phyloP scores from a whole-genome alignment of 768 basidiomycete genomes.

The Coprinopsis strossmayeri region DNA sequence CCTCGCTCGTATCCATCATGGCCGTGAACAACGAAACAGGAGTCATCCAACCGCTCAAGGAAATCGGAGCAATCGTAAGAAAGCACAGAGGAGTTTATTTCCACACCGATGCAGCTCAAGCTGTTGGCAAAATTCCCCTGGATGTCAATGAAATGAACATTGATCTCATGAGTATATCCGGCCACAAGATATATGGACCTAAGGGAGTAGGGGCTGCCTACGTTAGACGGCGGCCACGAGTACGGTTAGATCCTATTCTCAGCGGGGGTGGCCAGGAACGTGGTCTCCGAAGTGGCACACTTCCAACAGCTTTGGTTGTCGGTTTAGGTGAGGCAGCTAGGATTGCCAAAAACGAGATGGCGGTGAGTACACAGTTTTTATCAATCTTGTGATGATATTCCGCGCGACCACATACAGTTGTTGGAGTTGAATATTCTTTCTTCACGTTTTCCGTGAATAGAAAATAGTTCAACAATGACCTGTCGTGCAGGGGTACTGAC shows the following conservation, averaged over 20 bases:
- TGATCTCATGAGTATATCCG: slow-evolving; percentile 93
- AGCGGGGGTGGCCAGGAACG: slow-evolving; percentile 97
- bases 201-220: slow-evolving; percentile 96
- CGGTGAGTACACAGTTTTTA: slow-evolving; percentile 48
- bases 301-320: slow-evolving; percentile 82
- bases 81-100: slow-evolving; percentile 89
- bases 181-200: slow-evolving; percentile 97
- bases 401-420: slow-evolving; percentile 27
- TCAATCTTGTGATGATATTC: slow-evolving; percentile 35
- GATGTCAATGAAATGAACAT: slow-evolving; percentile 95
- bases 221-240: slow-evolving; percentile 86
- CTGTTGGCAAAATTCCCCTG: slow-evolving; percentile 83
- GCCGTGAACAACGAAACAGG: slow-evolving; percentile 99
- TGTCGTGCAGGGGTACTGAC: slow-evolving; percentile 94
- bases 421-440: slow-evolving; percentile 38
- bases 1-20: slow-evolving; percentile 96
- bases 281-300: slow-evolving; percentile 90
- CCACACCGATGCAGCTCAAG: slow-evolving; percentile 98
- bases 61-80: slow-evolving; percentile 82
- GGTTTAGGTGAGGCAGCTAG: slow-evolving; percentile 94
- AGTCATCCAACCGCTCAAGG: slow-evolving; percentile 94
- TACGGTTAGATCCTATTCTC: slow-evolving; percentile 89
- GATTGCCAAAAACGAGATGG: slow-evolving; percentile 89
- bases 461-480: slow-evolving; percentile 56
- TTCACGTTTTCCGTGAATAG: slow-evolving; percentile 14